A percentile compares a stretch with the other conserved stretches of the same genome.
phyloP scores from a whole-genome alignment of 2,329 filamentous ascomycete species.

The Aspergillus brunneoviolaceus region DNA sequence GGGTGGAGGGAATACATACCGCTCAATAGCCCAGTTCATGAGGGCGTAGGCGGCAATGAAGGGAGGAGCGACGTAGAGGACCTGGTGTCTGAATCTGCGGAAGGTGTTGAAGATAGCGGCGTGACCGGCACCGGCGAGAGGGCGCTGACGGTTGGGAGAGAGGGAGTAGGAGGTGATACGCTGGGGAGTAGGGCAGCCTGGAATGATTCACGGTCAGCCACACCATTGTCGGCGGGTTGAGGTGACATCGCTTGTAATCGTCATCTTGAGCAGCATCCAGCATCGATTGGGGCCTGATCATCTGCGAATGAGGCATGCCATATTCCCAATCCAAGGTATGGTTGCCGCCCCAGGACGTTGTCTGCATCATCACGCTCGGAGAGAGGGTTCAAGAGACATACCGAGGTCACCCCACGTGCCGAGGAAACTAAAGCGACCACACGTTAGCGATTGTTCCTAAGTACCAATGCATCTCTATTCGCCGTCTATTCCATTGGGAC shows the following conservation, averaged over 20 bases:
- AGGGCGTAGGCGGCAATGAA: constrained; percentile 74
- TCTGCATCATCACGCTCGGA: neutral
- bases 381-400: constrained; percentile 51
- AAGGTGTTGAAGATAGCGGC: constrained; percentile 94
- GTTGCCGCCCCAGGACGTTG: neutral
- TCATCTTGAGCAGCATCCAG: neutral
- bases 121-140: constrained; percentile 73
- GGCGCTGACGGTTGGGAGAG: constrained; percentile 83
- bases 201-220: neutral
- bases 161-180: constrained; percentile 70
- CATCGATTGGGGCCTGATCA: neutral
- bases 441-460: constrained; percentile 24
- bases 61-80: constrained; percentile 84
- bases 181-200: constrained; percentile 48
- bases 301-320: neutral
- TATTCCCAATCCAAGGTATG: neutral
- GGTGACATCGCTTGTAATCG: neutral
- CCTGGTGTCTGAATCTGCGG: constrained; percentile 80
- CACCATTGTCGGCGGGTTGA: neutral
- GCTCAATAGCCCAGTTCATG: constrained; percentile 88
- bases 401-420: constrained; percentile 74
- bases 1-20: constrained; percentile 56
- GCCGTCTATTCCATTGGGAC: neutral
- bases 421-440: constrained; percentile 58
- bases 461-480: neutral